Evolutionary conservation across 345 rosid species (phyloP), one percentile per base, ranked within the genome.

Genomic region (Angophora floribunda): DNA sequence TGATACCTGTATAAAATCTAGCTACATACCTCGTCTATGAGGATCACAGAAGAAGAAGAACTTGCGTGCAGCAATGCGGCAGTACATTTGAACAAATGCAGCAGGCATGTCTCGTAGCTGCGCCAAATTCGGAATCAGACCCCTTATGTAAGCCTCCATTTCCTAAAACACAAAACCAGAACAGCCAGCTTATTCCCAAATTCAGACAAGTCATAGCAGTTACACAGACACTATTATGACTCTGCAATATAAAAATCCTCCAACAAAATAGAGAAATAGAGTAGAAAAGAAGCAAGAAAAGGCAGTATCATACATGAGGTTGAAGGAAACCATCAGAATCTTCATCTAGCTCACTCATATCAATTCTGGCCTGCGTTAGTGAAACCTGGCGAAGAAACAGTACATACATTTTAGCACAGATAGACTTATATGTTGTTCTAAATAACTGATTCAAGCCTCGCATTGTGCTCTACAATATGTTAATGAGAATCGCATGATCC

Each of bases 11-110:
- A 88, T 85, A 67, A 67, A 61, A 30, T 32, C 67, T 53, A 86
- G 57, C 51, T 51, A n/a, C 94, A 82, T 79, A 97, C 99, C 99
- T 95, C 99, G 96, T 92, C 99, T 94, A 88, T 97, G 95, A 88
- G 99, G 99, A 92, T 98, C 99, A 89, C 99, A 98, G 89, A 98
- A 98, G 95, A 98, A 98, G 95, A 97, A 98, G 94, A 98, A 97
- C 89, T 98, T 98, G 94, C 95, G 97, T 47, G 99, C 93, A 87
- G 99, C 99, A 90, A 98, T 98, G 86, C 97, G 99, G 91, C 99
- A 96, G 89, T 97, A 98, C 99, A 94, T 98, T 90, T 93, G 96
- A 90, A 91, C 91, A 94, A 98, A 97, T 85, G 93, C 92, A 36
- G 93, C 88, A 87, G 99, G 99, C 99, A 98, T 98, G 91, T 97